These are phyloP conservation scores for Zasmidium cellare DNA, from an alignment of 2,329 filamentous ascomycete genomes.

Conservation along the genomic window DNA sequence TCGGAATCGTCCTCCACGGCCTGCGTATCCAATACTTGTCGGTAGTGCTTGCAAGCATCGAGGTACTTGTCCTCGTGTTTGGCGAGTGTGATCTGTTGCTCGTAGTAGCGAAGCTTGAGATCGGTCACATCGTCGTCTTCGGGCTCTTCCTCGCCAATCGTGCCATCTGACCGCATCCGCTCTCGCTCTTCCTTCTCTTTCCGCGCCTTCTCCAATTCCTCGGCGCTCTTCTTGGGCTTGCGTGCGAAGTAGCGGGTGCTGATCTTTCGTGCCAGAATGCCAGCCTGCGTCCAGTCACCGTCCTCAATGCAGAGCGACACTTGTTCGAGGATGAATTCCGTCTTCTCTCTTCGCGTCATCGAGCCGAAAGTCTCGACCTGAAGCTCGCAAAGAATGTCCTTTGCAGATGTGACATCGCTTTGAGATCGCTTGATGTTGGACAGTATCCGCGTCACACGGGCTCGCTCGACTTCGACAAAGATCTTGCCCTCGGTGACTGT, in stretches of 20 bases:
- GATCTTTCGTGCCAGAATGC: conserved; percentile 93
- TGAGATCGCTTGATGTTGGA: conserved; percentile 97
- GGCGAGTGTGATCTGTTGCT: conserved; percentile 91
- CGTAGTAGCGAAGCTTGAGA: conserved; percentile 92
- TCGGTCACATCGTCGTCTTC: conserved; percentile 92
- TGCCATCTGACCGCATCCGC: conserved; percentile 59
- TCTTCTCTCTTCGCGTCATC: conserved; percentile 97
- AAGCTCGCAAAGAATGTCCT: conserved; percentile 92
- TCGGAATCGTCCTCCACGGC: conserved; percentile 86
- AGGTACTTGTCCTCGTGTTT: conserved; percentile 98
- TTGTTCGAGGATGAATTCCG: conserved; percentile 95
- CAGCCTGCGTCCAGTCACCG: conserved; percentile 93
- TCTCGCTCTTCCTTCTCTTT: conserved; percentile 85
- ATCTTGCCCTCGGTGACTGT: conserved; percentile 99
- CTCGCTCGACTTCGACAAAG: conserved; percentile 97
- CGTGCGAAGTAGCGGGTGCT: conserved; percentile 88
- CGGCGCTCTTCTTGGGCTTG: conserved; percentile 85
- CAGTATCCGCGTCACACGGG: conserved; percentile 89
- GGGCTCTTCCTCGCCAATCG: conserved; percentile 65
- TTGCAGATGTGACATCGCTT: conserved; percentile 84
- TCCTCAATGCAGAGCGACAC: conserved; percentile 93
- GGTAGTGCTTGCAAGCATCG: conserved; percentile 96
- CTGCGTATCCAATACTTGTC: conserved; percentile 94
- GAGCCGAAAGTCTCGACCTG: conserved; percentile 99
- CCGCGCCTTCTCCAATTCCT: conserved; percentile 86